phyloP scores from a whole-genome alignment of 2,329 filamentous ascomycete species.

The Teratosphaeria epicoccoides region DNA sequence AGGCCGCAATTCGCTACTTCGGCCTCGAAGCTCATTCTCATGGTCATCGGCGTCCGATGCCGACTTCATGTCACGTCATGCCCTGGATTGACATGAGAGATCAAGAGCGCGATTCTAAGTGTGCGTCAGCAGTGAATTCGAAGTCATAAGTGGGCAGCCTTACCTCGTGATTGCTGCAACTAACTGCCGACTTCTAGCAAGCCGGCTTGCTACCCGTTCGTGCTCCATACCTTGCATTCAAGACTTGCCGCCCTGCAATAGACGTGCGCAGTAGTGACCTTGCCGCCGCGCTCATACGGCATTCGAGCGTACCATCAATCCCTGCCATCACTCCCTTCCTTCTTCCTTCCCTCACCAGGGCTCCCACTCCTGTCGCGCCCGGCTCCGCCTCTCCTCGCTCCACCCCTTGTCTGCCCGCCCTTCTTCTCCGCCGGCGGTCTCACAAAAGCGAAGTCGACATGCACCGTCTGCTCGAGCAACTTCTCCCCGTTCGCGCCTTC shows the following conservation, averaged over 20 bases:
- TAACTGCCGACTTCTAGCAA: neutral
- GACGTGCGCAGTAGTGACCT: too few species aligned
- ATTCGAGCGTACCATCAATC: neutral
- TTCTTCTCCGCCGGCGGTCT: slow-evolving; percentile 59
- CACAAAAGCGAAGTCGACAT: slow-evolving; percentile 78
- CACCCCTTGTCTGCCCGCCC: neutral
- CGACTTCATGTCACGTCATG: too few species aligned
- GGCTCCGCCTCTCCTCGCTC: slow-evolving; percentile 4
- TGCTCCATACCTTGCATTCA: too few species aligned
- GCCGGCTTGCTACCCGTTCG: neutral
- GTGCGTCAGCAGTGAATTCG: neutral
- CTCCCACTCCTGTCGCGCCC: slow-evolving; percentile 7
- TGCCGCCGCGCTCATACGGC: neutral
- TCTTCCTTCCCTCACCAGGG: slow-evolving; percentile 4
- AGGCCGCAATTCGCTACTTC: too few species aligned
- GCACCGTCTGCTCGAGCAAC: slow-evolving; percentile 68
- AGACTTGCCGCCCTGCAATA: too few species aligned
- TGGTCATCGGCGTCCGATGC: too few species aligned
- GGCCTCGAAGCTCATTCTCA: too few species aligned
- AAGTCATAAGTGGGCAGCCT: neutral
- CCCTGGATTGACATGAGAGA: too few species aligned
- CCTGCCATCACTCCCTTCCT: slow-evolving; percentile 6
- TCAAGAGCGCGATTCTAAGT: neutral
- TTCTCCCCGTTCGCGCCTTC: slow-evolving; percentile 68
- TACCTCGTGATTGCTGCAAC: neutral